phyloP scores from a whole-genome alignment of 2,329 filamentous ascomycete genomes.

The Diaporthe sp. region DNA sequence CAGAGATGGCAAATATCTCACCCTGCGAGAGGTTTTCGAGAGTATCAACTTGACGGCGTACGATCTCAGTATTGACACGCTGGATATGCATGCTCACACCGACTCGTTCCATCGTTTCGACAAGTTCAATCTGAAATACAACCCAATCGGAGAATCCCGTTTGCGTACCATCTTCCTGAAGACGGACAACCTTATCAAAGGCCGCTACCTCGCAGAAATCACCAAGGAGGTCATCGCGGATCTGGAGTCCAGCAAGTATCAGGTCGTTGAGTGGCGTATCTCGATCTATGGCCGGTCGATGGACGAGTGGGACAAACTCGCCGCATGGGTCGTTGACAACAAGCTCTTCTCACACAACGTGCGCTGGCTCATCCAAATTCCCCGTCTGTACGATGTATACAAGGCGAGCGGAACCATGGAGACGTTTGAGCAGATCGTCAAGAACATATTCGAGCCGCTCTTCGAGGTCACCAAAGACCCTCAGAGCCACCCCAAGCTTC shows the following conservation, averaged over 20 bases:
- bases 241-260: slow-evolving; percentile 98
- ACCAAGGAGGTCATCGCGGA: slow-evolving; percentile 98
- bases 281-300: slow-evolving; percentile 94
- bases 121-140: slow-evolving; percentile 99
- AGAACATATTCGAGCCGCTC: slow-evolving; percentile 92
- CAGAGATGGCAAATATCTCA: slow-evolving; percentile 92
- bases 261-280: slow-evolving; percentile 99
- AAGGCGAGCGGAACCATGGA: slow-evolving; percentile 90
- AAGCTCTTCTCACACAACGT: slow-evolving; percentile 98
- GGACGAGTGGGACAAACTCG: slow-evolving; percentile 97
- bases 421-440: slow-evolving; percentile 90
- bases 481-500: slow-evolving; percentile 88
- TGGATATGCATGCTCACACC: slow-evolving; percentile 99
- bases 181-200: slow-evolving; percentile 97
- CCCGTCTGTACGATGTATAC: slow-evolving; percentile 95
- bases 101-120: slow-evolving; percentile 99
- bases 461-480: slow-evolving; percentile 96
- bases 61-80: slow-evolving; percentile 96
- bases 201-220: slow-evolving; percentile 95
- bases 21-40: slow-evolving; percentile 92
- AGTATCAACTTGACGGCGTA: slow-evolving; percentile 98
- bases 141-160: slow-evolving; percentile 95
- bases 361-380: slow-evolving; percentile 96
- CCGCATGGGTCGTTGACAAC: slow-evolving; percentile 97
- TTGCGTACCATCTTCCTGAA: slow-evolving; percentile 98